Percentiles rank a stretch among this genome's conserved stretches.
Conservation (phyloP, 305 asterid species). For the Fraxinus ornus region DNA sequence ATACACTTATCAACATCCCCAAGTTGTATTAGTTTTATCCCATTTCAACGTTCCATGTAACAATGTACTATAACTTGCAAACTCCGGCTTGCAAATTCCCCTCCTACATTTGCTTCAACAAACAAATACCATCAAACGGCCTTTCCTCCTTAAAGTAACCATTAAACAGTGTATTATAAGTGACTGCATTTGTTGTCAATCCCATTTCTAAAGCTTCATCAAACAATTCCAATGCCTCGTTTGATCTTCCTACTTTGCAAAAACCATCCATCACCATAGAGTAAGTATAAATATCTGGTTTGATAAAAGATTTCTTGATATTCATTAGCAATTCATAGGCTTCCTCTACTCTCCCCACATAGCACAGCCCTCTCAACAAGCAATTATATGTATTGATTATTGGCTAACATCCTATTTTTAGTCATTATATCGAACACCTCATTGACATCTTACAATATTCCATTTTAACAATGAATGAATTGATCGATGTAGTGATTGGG, state of each 20-base stretch:
- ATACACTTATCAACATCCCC: conserved; percentile 6
- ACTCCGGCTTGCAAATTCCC: conserved; percentile 53
- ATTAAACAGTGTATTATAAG: conserved; percentile 68
- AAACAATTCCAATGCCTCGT: conserved; percentile 65
- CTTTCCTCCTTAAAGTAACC: conserved; percentile 74
- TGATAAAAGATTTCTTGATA: conserved; percentile 40
- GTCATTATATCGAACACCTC: no score
- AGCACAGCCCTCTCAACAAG: conserved; percentile 62
- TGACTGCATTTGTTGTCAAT: conserved; percentile 51
- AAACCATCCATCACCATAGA: conserved; percentile 76
- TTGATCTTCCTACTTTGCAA: conserved; percentile 72
- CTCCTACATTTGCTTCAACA: conserved; percentile 55
- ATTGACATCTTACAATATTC: no score
- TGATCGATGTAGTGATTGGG: no score
- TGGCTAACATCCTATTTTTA: conserved; percentile 30
- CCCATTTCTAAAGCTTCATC: conserved; percentile 49
- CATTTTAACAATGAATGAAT: no score
- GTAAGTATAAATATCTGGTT: conserved; percentile 64
- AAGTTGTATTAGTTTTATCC: conserved; percentile 50
- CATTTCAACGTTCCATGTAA: conserved; percentile 72
- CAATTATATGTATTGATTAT: conserved; percentile 54
- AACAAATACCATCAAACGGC: conserved; percentile 49
- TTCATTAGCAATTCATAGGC: conserved; percentile 49
- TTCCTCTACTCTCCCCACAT: conserved; percentile 64
- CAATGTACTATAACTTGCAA: conserved; percentile 55